phyloP scores from a whole-genome alignment of 257 asterid species.

The Solanum neorickii region DNA sequence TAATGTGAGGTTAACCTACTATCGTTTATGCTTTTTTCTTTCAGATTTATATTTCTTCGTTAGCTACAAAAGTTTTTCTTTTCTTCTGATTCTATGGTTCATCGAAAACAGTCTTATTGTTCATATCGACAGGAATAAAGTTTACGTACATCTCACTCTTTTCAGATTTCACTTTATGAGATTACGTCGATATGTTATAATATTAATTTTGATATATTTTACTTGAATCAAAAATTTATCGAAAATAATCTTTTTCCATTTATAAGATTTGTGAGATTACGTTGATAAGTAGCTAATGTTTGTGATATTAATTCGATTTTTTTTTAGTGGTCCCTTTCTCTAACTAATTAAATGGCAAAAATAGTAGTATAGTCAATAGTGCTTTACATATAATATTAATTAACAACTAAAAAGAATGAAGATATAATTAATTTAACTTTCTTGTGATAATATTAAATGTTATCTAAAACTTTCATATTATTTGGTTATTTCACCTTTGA shows the following conservation, averaged over 20 bases:
- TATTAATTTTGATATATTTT: neutral
- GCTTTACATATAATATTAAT: neutral
- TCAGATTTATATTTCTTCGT: neutral
- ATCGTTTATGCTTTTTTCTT: neutral
- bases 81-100: neutral
- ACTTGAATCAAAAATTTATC: rapidly evolving
- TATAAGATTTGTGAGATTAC: neutral
- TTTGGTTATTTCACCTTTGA: neutral
- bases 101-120: rapidly evolving
- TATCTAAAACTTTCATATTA: neutral
- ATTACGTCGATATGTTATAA: neutral
- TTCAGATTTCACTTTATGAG: neutral
- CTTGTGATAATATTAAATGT: neutral
- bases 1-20: neutral
- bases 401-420: neutral
- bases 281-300: too few species aligned
- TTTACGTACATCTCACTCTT: too few species aligned
- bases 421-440: neutral
- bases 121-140: neutral
- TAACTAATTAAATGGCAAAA: neutral
- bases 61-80: neutral
- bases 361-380: neutral
- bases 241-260: rapidly evolving
- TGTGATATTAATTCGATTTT: neutral
- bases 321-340: neutral